A percentile compares a stretch with the other conserved stretches of the same genome.
Evolutionary conservation across 805 yeast genomes (phyloP).

Genomic region (Spathaspora passalidarum): DNA sequence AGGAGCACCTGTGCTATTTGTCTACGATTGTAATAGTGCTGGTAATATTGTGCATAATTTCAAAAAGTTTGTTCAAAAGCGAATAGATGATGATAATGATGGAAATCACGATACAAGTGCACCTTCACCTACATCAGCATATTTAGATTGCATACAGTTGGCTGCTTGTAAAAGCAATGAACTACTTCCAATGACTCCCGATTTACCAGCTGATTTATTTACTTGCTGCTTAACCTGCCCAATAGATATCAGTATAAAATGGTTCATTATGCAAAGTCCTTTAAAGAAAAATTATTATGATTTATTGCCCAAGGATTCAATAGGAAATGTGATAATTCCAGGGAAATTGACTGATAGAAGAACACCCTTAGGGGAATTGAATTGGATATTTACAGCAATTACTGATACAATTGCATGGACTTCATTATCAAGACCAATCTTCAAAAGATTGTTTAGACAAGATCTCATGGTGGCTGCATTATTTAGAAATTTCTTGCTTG

Average conservation of each 20-base stretch:
- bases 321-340: slow-evolving; percentile 70
- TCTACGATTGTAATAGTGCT: slow-evolving; percentile 91
- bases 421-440: slow-evolving; percentile 77
- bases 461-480: slow-evolving; percentile 96
- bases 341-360: slow-evolving; percentile 90
- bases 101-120: slow-evolving; percentile 49
- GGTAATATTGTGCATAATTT: slow-evolving; percentile 90
- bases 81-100: slow-evolving; percentile 82
- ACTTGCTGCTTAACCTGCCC: slow-evolving; percentile 96
- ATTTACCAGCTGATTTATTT: slow-evolving; percentile 91
- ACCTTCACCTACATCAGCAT: slow-evolving; percentile 64
- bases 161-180: slow-evolving; percentile 92
- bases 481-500: slow-evolving; percentile 87
- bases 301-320: slow-evolving; percentile 44
- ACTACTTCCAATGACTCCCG: slow-evolving; percentile 87
- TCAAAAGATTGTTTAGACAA: slow-evolving; percentile 88
- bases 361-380: slow-evolving; percentile 92
- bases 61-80: slow-evolving; percentile 82
- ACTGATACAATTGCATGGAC: slow-evolving; percentile 99
- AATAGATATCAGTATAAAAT: slow-evolving; percentile 86
- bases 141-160: slow-evolving; percentile 83
- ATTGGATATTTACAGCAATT: slow-evolving; percentile 97
- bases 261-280: slow-evolving; percentile 86
- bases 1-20: slow-evolving; percentile 96
- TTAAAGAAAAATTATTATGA: slow-evolving; percentile 49